Conservation (phyloP, 306 rosid species). For the Lablab purpureus region DNA sequence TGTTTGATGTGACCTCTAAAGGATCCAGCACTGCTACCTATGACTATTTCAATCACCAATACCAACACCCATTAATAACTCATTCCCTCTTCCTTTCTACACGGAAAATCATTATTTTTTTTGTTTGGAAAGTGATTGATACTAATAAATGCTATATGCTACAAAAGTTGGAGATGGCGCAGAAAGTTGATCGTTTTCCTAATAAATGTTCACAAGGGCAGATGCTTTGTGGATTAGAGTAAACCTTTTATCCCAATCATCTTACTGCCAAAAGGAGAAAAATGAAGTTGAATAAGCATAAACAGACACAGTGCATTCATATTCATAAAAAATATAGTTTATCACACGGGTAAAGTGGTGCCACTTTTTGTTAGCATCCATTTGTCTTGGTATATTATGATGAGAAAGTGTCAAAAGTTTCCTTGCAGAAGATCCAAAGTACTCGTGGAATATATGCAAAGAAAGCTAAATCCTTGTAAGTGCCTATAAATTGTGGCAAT, state of each 20-base stretch:
- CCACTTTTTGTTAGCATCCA: conserved; percentile 59
- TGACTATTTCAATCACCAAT: conserved; percentile 60
- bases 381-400: conserved; percentile 62
- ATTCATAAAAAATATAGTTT: conserved; percentile 20
- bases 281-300: conserved; percentile 40
- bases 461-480: conserved; percentile 58
- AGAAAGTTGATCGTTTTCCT: conserved; percentile 19
- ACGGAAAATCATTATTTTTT: not conserved
- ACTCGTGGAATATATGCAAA: conserved; percentile 53
- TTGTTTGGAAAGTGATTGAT: conserved; percentile 31
- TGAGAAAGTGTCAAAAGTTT: conserved; percentile 57
- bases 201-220: conserved; percentile 11
- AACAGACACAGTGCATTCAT: not conserved
- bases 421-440: conserved; percentile 57
- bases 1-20: conserved; percentile 65
- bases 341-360: conserved; percentile 45
- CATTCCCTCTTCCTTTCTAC: not conserved
- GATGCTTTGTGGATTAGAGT: conserved; percentile 35
- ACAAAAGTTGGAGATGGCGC: no score
- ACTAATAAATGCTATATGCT: no score
- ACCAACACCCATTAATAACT: conserved; percentile 44
- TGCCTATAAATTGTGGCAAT: conserved; percentile 49
- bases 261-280: conserved; percentile 46
- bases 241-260: conserved; percentile 21
- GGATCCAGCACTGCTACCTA: conserved; percentile 56